These are phyloP conservation scores for Oryza nivara DNA, from an alignment of 176 grass and related monocot species.

Conservation along the genomic window DNA sequence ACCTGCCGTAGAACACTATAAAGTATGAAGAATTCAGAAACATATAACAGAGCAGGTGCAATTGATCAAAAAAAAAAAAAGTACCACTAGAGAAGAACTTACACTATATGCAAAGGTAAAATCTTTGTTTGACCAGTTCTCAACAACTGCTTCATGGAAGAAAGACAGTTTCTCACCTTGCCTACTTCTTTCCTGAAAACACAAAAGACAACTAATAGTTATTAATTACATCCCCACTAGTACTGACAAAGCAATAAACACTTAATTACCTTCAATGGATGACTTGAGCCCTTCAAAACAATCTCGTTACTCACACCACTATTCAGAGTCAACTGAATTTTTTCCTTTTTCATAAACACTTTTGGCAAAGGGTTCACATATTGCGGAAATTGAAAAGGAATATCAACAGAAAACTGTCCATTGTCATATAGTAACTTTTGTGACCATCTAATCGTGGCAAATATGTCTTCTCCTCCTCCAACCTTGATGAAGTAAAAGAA, in stretches of 20 bases:
- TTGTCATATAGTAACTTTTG: slow-evolving; percentile 77
- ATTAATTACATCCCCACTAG: slow-evolving; percentile 4
- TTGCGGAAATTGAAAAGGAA: slow-evolving; percentile 78
- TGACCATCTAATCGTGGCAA: slow-evolving; percentile 83
- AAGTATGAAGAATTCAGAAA: slow-evolving; percentile 5
- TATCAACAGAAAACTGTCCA: slow-evolving; percentile 75
- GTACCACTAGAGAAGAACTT: slow-evolving; percentile 44
- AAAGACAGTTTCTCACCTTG: slow-evolving; percentile 68
- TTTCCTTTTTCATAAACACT: slow-evolving; percentile 86
- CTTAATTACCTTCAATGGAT: slow-evolving; percentile 83
- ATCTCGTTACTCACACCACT: slow-evolving; percentile 78
- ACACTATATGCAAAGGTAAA: slow-evolving; percentile 86
- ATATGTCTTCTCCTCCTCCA: slow-evolving; percentile 87
- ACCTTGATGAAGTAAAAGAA: slow-evolving; percentile 55
- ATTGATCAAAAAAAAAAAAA: slow-evolving; percentile 11
- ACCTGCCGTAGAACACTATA: not conserved
- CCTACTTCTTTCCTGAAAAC: slow-evolving; percentile 72
- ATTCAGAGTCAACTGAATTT: slow-evolving; percentile 82
- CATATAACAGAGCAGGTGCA: slow-evolving; percentile 36
- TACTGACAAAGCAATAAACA: slow-evolving; percentile 23
- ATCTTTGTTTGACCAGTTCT: slow-evolving; percentile 84
- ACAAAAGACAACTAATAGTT: slow-evolving; percentile 5
- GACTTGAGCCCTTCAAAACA: slow-evolving; percentile 78
- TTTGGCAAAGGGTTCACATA: slow-evolving; percentile 85
- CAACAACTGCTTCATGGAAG: slow-evolving; percentile 78